Evolutionary conservation across 2,329 filamentous ascomycete species (phyloP), one percentile per base, ranked within the genome.

Genomic region (Lachnellula subtilissima): DNA sequence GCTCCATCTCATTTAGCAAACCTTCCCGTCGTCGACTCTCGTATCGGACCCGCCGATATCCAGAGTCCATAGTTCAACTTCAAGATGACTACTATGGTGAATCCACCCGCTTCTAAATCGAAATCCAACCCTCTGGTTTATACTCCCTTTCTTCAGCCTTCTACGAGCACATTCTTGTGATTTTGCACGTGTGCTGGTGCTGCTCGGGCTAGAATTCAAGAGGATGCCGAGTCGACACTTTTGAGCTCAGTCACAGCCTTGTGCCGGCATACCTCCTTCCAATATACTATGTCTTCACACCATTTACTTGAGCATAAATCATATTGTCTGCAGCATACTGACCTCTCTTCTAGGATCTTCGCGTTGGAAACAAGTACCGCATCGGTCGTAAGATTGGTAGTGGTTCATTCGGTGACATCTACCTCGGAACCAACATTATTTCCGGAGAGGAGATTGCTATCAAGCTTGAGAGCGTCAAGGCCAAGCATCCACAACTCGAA

Each of bases 341-440:
- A 67, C 61, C 25, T 50, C 49, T n/a, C 40, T 15, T 40, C 8
- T 69, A 97, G 93, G 94, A 99, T 85, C 86, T 99, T 70, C 91
- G 94, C 72, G 94, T 99, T 77, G 94, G 94, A 76, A 97, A 97
- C 76, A 97, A 99, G 74, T 99, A 99, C 85, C 91, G 94, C 69
- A 97, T 99, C 75, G 94, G 94, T 74, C 91, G 94, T 70, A 99
- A 99, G 84, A 99, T 99, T 71, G 94, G 94, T 68, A 96, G 91
- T 67, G 94, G 94, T 66, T 92, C 87, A 71, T 99, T 99, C 74
- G 94, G 94, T 78, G 94, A 97, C 69, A 97, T 99, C 73, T 99
- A 97, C 77, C 86, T 97, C 53, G 94, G 94, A 69, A 99, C 94
- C 74, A 97, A 99, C 81, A 97, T 99, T 78, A 97, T 97, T 76